These are phyloP conservation scores for Yamadazyma dendronema DNA, from an alignment of 1,139 yeast species.

Conservation along the genomic window DNA sequence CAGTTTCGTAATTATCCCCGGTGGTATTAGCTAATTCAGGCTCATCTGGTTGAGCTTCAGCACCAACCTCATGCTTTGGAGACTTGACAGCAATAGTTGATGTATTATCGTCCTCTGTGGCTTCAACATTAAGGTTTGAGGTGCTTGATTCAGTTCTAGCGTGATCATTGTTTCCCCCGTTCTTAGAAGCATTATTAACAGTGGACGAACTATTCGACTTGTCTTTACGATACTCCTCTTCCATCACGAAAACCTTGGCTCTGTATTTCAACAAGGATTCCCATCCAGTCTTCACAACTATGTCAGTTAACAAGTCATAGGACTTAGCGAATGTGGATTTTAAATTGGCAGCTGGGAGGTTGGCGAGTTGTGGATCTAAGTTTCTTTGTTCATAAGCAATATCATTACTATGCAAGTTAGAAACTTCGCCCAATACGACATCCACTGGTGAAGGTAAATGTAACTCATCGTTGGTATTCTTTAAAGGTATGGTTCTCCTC, in stretches of 20 bases:
- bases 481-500: conserved; percentile 61
- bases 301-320: conserved; percentile 74
- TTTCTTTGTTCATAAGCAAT: conserved; percentile 50
- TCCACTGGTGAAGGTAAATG: conserved; percentile 80
- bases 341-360: conserved; percentile 74
- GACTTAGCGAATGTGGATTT: conserved; percentile 79
- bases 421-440: conserved; percentile 64
- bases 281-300: conserved; percentile 82
- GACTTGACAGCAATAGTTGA: conserved; percentile 41
- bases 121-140: conserved; percentile 16
- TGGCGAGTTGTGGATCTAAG: conserved; percentile 65
- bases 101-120: conserved; percentile 23
- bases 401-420: conserved; percentile 53
- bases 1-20: conserved; percentile 32
- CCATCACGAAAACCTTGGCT: conserved; percentile 91
- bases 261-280: conserved; percentile 76
- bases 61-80: conserved; percentile 25
- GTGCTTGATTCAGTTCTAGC: conserved; percentile 9
- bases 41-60: neutral
- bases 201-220: conserved; percentile 18
- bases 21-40: conserved; percentile 8
- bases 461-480: conserved; percentile 49
- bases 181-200: conserved; percentile 11
- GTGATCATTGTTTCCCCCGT: conserved; percentile 14
- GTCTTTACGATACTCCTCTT: conserved; percentile 73